Conservation (phyloP, 2,329 filamentous ascomycete genomes). For the Lachnellula willkommii region DNA sequence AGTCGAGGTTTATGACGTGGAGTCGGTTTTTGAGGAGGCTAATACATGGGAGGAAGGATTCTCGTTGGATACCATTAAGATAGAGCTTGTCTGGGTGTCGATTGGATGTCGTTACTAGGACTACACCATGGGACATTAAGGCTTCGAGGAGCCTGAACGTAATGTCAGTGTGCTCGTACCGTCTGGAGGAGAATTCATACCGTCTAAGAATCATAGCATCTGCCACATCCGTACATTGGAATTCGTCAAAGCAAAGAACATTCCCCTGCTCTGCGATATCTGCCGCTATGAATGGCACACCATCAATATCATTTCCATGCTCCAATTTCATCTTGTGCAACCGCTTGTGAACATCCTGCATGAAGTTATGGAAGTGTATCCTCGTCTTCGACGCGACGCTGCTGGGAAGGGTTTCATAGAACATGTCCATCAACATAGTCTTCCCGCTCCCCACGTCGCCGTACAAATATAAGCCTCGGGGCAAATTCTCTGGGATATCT, state of each 20-base stretch:
- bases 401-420: conserved; percentile 83
- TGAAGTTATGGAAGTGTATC: conserved; percentile 99
- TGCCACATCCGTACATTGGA: conserved; percentile 96
- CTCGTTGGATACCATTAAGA: conserved; percentile 94
- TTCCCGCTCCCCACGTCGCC: conserved; percentile 97
- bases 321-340: conserved; percentile 86
- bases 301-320: conserved; percentile 85
- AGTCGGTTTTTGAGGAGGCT: conserved; percentile 80
- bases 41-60: conserved; percentile 94
- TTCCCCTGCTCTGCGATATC: conserved; percentile 80
- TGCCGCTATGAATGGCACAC: conserved; percentile 87
- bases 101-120: conserved; percentile 93
- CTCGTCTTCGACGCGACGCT: conserved; percentile 79
- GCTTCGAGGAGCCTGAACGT: conserved; percentile 66
- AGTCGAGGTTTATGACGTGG: conserved; percentile 90
- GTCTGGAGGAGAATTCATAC: conserved; percentile 34
- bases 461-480: conserved; percentile 88
- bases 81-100: conserved; percentile 95
- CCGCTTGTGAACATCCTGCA: conserved; percentile 93
- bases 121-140: conserved; percentile 94
- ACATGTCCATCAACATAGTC: conserved; percentile 99
- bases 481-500: conserved; percentile 66
- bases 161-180: conserved; percentile 2
- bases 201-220: conserved; percentile 95
- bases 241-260: conserved; percentile 96